Evolutionary conservation across 2,329 filamentous ascomycete genomes (phyloP).

Genomic region (Didymella arachidicola): DNA sequence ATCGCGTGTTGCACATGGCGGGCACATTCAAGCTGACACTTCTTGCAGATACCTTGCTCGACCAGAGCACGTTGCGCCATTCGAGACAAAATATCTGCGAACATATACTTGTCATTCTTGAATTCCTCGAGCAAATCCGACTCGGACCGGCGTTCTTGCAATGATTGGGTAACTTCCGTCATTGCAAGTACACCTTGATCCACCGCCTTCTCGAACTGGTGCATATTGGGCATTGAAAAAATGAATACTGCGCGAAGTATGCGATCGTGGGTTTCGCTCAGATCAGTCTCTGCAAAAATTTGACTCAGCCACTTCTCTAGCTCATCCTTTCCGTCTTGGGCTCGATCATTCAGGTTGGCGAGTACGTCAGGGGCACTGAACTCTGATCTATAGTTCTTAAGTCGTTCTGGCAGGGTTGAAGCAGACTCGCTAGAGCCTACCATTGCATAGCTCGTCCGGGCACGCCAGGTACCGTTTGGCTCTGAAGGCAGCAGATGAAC

Average conservation of each 20-base stretch:
- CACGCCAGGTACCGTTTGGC: slow-evolving; percentile 21
- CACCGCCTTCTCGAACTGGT: not conserved
- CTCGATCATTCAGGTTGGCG: not conserved
- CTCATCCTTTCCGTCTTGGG: not conserved
- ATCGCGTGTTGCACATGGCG: not conserved
- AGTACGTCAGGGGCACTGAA: not conserved
- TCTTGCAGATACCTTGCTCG: slow-evolving; percentile 9
- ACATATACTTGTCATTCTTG: not conserved
- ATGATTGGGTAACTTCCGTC: not conserved
- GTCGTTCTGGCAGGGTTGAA: not conserved
- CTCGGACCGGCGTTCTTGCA: not conserved
- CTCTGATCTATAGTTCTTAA: not conserved
- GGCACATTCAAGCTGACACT: not conserved
- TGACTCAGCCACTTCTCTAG: not conserved
- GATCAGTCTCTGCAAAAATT: slow-evolving; percentile 1
- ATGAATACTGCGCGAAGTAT: not conserved
- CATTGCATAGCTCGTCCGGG: not conserved
- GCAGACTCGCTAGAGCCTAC: slow-evolving; percentile 1
- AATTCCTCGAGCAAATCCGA: not conserved
- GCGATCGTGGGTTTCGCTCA: slow-evolving; percentile 3
- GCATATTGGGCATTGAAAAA: slow-evolving; percentile 1
- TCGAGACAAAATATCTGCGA: not conserved
- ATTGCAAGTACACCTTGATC: not conserved
- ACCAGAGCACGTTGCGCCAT: slow-evolving; percentile 1
- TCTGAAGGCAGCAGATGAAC: slow-evolving; percentile 20